These are phyloP conservation scores for Mortierella claussenii DNA, from an alignment of 192 early-diverging fungal genomes.

Conservation along the genomic window DNA sequence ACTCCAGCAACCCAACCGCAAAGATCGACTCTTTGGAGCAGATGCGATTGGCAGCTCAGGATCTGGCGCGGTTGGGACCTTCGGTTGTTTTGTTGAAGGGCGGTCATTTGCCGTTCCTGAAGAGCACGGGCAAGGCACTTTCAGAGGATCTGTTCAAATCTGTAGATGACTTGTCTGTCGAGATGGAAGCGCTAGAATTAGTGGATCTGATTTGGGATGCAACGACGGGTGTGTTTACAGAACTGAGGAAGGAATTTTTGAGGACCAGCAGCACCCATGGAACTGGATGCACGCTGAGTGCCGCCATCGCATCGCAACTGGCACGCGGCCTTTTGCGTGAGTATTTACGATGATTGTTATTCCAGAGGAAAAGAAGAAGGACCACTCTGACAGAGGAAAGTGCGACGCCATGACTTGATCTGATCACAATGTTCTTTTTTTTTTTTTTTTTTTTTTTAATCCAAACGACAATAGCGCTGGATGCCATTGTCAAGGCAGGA, in stretches of 20 bases:
- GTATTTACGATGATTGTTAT: not conserved
- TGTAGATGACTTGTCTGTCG: conserved; percentile 25
- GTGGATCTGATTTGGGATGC: conserved; percentile 75
- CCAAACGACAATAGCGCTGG: conserved; percentile 45
- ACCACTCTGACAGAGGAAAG: not conserved
- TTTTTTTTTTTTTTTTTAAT: conserved; percentile 5
- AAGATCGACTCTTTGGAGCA: conserved; percentile 65
- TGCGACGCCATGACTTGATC: not conserved
- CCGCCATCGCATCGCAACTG: conserved; percentile 81
- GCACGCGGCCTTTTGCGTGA: conserved; percentile 65
- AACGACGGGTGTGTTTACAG: conserved; percentile 45
- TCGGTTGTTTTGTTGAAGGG: conserved; percentile 81
- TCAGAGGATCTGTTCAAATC: conserved; percentile 19
- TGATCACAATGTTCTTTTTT: not conserved
- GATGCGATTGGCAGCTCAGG: conserved; percentile 69
- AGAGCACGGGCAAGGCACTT: conserved; percentile 19
- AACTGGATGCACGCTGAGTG: conserved; percentile 87
- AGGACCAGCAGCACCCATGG: conserved; percentile 82
- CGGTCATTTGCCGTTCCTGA: conserved; percentile 74
- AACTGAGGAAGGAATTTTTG: conserved; percentile 68
- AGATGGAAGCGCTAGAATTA: conserved; percentile 41
- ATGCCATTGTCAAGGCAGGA: conserved; percentile 66
- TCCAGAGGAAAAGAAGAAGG: too few species aligned
- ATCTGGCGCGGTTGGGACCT: conserved; percentile 65
- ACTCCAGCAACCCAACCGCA: conserved; percentile 8